Percentiles rank a stretch among this genome's conserved stretches.
Evolutionary conservation across 768 basidiomycete species (phyloP).

Genomic region (Mycena belliarum): DNA sequence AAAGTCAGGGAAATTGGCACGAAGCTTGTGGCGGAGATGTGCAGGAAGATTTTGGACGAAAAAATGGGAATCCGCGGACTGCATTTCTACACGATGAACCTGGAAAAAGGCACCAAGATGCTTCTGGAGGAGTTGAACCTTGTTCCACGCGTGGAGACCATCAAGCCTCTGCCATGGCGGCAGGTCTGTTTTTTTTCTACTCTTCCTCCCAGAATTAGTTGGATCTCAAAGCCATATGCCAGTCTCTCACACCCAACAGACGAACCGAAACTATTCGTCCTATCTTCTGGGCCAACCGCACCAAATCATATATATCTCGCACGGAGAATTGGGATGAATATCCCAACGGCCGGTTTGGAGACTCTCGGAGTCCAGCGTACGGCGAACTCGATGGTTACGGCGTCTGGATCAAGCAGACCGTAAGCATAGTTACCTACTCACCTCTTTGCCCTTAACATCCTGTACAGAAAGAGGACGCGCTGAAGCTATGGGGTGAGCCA

Average conservation of each 20-base stretch:
- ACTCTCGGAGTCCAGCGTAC: slow-evolving; percentile 95
- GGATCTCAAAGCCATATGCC: slow-evolving; percentile 18
- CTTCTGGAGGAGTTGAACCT: slow-evolving; percentile 89
- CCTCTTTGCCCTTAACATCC: slow-evolving; percentile 12
- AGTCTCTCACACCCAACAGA: slow-evolving; percentile 91
- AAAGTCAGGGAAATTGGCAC: slow-evolving; percentile 91
- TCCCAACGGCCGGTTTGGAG: slow-evolving; percentile 98
- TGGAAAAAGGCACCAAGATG: slow-evolving; percentile 95
- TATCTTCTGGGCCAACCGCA: slow-evolving; percentile 98
- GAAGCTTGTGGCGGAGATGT: slow-evolving; percentile 94
- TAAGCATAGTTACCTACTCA: slow-evolving; percentile 33
- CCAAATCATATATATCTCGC: slow-evolving; percentile 91
- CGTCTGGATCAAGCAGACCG: slow-evolving; percentile 87
- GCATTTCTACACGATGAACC: slow-evolving; percentile 97
- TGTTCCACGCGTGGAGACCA: slow-evolving; percentile 83
- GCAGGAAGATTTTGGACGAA: slow-evolving; percentile 77
- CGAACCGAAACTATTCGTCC: slow-evolving; percentile 93
- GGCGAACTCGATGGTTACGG: slow-evolving; percentile 98
- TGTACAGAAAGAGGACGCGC: slow-evolving; percentile 78
- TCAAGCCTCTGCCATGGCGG: slow-evolving; percentile 97
- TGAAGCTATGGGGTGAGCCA: slow-evolving; percentile 88
- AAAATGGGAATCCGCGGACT: slow-evolving; percentile 84
- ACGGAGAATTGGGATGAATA: slow-evolving; percentile 99
- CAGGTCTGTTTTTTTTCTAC: slow-evolving; percentile 59
- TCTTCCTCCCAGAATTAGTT: not conserved